Evolutionary conservation across 352 stramenopile genomes (phyloP).

Genomic region (Peronospora belbahrii): DNA sequence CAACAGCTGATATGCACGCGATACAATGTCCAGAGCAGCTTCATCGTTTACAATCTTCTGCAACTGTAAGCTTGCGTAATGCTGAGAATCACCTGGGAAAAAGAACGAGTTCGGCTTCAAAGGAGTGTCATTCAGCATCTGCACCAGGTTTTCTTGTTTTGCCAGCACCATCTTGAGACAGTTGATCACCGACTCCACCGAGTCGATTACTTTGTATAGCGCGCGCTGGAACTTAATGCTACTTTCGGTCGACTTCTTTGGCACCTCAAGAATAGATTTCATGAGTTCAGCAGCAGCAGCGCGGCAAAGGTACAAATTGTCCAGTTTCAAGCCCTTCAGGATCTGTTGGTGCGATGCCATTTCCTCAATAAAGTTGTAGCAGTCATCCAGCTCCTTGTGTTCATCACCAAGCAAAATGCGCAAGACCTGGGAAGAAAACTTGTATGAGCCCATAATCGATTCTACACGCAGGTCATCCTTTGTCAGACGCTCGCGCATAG

Average conservation of each 20-base stretch:
- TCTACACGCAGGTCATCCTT: slow-evolving; percentile 80
- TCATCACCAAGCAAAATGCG: slow-evolving; percentile 74
- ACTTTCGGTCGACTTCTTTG: slow-evolving; percentile 54
- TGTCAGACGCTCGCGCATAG: slow-evolving; percentile 69
- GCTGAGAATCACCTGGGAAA: slow-evolving; percentile 71
- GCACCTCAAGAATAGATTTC: slow-evolving; percentile 79
- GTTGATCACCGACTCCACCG: slow-evolving; percentile 68
- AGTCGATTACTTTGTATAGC: slow-evolving; percentile 80
- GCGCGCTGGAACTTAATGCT: slow-evolving; percentile 83
- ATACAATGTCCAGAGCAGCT: slow-evolving; percentile 75
- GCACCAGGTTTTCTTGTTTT: slow-evolving; percentile 78
- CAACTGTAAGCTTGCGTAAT: slow-evolving; percentile 69
- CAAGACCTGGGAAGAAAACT: slow-evolving; percentile 80
- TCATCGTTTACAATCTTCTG: slow-evolving; percentile 78
- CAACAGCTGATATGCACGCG: slow-evolving; percentile 68
- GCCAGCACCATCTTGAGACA: slow-evolving; percentile 75
- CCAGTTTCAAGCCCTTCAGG: slow-evolving; percentile 72
- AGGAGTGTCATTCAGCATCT: slow-evolving; percentile 77
- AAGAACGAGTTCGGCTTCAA: slow-evolving; percentile 84
- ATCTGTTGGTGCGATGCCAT: slow-evolving; percentile 64
- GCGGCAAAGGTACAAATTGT: slow-evolving; percentile 61
- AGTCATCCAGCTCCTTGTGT: slow-evolving; percentile 75
- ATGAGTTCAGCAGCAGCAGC: slow-evolving; percentile 62
- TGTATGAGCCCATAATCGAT: slow-evolving; percentile 80
- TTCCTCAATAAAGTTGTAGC: slow-evolving; percentile 82